These are phyloP conservation scores for Cymodocea nodosa DNA, from an alignment of 116 monocot genomes.

Conservation along the genomic window DNA sequence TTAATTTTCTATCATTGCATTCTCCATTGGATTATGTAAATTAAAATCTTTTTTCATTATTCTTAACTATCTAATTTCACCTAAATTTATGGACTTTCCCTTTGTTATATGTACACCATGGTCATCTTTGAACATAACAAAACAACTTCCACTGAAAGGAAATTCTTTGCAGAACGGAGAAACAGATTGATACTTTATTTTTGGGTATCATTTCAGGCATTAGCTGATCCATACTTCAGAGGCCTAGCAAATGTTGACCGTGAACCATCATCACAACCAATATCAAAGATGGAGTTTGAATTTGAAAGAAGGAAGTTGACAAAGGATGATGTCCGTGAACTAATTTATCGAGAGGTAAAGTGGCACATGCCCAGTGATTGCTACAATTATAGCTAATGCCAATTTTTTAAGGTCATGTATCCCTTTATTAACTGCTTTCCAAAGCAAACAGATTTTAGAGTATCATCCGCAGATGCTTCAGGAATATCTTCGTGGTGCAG, in stretches of 20 bases:
- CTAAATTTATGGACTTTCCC: no score
- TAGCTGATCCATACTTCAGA: conserved; percentile 69
- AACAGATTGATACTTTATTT: no score
- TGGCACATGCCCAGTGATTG: not conserved
- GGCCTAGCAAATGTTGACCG: conserved; percentile 60
- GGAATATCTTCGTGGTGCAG: conserved; percentile 72
- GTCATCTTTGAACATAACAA: no score
- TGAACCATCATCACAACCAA: conserved; percentile 66
- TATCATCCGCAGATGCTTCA: conserved; percentile 97
- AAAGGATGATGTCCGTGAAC: conserved; percentile 81
- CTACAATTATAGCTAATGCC: not conserved
- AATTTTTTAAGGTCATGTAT: not conserved
- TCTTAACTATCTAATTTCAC: no score
- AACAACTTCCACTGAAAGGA: no score
- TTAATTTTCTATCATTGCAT: no score
- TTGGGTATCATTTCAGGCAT: conserved; percentile 35
- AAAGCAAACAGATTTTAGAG: conserved; percentile 75
- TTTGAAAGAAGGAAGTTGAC: conserved; percentile 76
- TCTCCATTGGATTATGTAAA: no score
- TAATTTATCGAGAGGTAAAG: conserved; percentile 80
- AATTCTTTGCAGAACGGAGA: no score
- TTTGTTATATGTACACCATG: no score
- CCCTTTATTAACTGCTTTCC: conserved; percentile 10
- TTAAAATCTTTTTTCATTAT: no score
- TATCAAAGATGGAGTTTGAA: conserved; percentile 86